Evolutionary conservation across 495 filamentous ascomycete species (phyloP), one percentile per base, ranked within the genome.

Genomic region (Trichoderma gamsii): DNA sequence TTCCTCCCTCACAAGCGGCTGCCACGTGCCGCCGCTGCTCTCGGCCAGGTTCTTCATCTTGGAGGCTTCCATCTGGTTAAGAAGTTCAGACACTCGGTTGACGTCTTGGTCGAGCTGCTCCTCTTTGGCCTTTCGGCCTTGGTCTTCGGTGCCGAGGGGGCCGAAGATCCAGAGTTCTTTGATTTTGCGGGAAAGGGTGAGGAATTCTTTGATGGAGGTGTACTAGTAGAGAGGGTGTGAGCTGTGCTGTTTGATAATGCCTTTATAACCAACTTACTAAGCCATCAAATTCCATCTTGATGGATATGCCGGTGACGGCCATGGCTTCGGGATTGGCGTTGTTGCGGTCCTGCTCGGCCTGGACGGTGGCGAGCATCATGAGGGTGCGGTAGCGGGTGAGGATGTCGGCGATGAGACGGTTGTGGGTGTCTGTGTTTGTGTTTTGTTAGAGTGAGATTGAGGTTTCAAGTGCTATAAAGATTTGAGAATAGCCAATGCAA

Each of bases 151-250:
- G 70, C 71, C 73, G 18, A 75, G 71, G 0, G 76, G 73, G 1
- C 76, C 76, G 32, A 70, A 67, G 66, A 78, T 74, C 76, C 76
- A 78, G 41, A 78, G 73, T 2, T 70, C 67, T 52, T 76, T 76
- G 67, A 78, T 72, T 63, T 75, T 72, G 46, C 76, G 75, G 69
- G 65, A 76, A 3, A 78, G 66, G 6, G 73, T 64, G 3, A 76
- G 71, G n/a, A 78, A 71, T 18, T 72, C 71, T 43, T 76, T 65
- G 70, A 75, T 44, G 46, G 74, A 72, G 44, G 73, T 65, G 61
- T 73, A 74, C 74, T 75, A 18, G 11, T 41, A 8, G 51, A 64
- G 44, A 41, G 67, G 5, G 51, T 56, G 9, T 38, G 35, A 38
- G 35, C 5, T 38, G 35, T 38, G 0, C 35, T 38, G 35, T 9